phyloP scores from a whole-genome alignment of 2,329 filamentous ascomycete species.

The Hypoxylon sp. region DNA sequence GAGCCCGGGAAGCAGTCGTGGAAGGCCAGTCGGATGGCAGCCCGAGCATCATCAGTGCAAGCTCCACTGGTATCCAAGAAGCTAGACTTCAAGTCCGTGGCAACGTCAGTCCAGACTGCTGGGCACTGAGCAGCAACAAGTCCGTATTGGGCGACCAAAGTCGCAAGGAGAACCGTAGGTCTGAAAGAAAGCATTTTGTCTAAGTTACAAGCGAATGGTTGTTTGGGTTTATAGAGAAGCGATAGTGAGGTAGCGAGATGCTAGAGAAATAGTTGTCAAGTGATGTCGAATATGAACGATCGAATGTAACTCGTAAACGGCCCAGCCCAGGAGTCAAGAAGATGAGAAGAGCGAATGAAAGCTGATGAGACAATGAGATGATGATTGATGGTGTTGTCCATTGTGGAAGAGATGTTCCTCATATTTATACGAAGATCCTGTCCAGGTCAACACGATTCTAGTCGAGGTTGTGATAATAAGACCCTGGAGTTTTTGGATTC shows the following conservation, averaged over 20 bases:
- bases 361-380: too few species aligned
- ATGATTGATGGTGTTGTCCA: constrained; percentile 22
- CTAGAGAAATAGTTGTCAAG: background rate
- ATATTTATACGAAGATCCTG: constrained; percentile 29
- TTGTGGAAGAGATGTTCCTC: background rate
- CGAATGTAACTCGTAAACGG: constrained; percentile 10
- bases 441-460: background rate
- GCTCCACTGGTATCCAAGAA: constrained; percentile 34
- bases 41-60: constrained; percentile 42
- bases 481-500: constrained; percentile 11
- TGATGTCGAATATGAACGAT: constrained; percentile 5
- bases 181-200: constrained; percentile 30
- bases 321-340: constrained; percentile 9
- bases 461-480: constrained; percentile 15
- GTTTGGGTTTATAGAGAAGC: background rate
- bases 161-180: constrained; percentile 14
- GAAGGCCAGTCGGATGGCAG: constrained; percentile 42
- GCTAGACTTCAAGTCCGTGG: constrained; percentile 34
- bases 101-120: constrained; percentile 41
- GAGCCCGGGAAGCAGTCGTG: constrained; percentile 45
- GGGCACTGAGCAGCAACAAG: constrained; percentile 34
- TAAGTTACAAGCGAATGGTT: background rate
- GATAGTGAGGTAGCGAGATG: background rate
- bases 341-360: constrained; percentile 4
- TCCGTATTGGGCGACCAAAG: constrained; percentile 18